Base-by-base conservation (phyloP, 306 rosid species). In the Erythrophleum fordii region DNA sequence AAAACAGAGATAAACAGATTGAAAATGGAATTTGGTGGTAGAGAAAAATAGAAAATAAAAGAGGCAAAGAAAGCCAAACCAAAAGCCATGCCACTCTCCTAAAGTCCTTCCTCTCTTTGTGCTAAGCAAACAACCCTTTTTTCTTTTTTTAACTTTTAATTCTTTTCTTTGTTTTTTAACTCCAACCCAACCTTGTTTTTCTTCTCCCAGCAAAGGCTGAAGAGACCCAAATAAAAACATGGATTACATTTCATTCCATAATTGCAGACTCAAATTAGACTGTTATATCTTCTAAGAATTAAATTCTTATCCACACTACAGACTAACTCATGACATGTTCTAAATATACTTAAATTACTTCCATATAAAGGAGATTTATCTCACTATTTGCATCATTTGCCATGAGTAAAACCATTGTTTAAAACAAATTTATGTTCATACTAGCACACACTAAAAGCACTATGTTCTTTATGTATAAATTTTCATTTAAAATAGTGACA, bases 271-370 rank as follows among this genome's bases (percentile, higher is more conserved):
- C 31, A 9, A 52, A 18, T 18, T 18, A n/a, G 53, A 20, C 53
- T 52, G 64, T 56, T 34, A 23, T 25, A 56, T 25, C 34, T 56
- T 16, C 8, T 22, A 22, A 52, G 60, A 7, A 53, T 53, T 53
- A 3, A 56, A 23, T 25, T 56, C 64, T 56, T 3, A 26, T 14
- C 67, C 35, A 28, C 67, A 28, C 67, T 26, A 28, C 10, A 37
- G 81, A 22, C 51, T n/a, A 66, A 77, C 66, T 77, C 20, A 5
- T 35, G 73, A 77, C 73, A 49, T 26, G 35, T 64, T 77, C 68
- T 23, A 58, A 65, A 10, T 3, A 5, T 46, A 23, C 69, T 56
- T 8, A 74, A 5, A 58, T 74, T 74, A 39, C 55, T 44, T 39
- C 39, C 55, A 48, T 39, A 2, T 37, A 64, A 46, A 20, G 73